Conservation (phyloP, 805 yeast genomes). For the Soucietia sequanensis region DNA sequence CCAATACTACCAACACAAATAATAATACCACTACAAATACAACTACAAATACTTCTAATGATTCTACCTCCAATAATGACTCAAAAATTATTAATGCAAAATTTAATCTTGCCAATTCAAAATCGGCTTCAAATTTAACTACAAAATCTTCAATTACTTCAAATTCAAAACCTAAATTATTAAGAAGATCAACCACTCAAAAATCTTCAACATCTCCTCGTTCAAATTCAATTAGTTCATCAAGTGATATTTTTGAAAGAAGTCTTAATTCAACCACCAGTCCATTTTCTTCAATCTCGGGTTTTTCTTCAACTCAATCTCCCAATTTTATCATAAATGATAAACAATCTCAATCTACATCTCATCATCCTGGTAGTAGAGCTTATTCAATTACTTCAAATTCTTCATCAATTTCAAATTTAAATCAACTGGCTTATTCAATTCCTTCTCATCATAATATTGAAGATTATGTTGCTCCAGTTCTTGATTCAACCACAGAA, state of each 20-base stretch:
- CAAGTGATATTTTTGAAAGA: conserved; percentile 14
- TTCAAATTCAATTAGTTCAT: no score
- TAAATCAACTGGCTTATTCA: conserved; percentile 1
- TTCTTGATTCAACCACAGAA: conserved; percentile 30
- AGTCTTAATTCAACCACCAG: conserved; percentile 7
- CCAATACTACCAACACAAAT: no score
- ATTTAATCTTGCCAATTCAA: no score
- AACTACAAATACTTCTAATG: no score
- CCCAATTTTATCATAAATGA: background rate
- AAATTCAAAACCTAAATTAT: no score
- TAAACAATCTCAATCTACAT: no score
- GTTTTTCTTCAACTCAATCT: background rate
- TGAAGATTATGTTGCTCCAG: conserved; percentile 31
- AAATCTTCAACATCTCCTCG: no score
- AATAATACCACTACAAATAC: no score
- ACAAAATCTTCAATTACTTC: no score
- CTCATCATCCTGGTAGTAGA: background rate
- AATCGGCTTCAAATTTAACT: no score
- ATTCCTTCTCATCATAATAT: conserved; percentile 23
- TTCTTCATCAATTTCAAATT: background rate
- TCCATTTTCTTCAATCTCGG: background rate
- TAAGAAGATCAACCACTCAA: background rate
- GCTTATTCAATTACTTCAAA: conserved; percentile 2
- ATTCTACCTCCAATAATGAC: no score
- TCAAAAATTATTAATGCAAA: no score